phyloP scores from a whole-genome alignment of 352 stramenopile genomes.

The Phytophthora chlamydospora region DNA sequence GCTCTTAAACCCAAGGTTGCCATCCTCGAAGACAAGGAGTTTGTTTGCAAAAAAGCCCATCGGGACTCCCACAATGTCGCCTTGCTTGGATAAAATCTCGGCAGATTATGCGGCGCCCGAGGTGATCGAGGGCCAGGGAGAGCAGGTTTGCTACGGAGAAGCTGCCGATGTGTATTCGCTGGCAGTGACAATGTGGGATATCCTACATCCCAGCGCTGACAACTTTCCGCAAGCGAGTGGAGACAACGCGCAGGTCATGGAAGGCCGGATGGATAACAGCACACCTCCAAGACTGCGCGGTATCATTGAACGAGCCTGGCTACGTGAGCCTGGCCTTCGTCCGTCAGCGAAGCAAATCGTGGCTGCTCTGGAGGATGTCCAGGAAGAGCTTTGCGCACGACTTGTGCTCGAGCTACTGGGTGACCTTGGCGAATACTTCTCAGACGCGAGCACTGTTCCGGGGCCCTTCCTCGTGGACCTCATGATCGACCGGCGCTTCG shows the following conservation, averaged over 20 bases:
- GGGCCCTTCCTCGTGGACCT: conserved; percentile 30
- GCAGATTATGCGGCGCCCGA: conserved; percentile 70
- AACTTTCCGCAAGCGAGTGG: conserved; percentile 40
- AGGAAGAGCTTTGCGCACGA: conserved; percentile 38
- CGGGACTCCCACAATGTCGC: conserved; percentile 13
- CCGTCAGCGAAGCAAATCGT: conserved; percentile 41
- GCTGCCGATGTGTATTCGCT: conserved; percentile 64
- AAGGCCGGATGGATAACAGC: conserved; percentile 32
- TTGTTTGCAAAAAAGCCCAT: background rate
- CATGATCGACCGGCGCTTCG: conserved; percentile 45
- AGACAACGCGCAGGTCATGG: conserved; percentile 47
- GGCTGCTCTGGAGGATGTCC: conserved; percentile 33
- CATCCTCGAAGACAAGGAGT: conserved; percentile 18
- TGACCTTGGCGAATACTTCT: conserved; percentile 11
- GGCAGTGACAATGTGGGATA: conserved; percentile 70
- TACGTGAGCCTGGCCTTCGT: conserved; percentile 30
- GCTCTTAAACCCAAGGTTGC: conserved; percentile 11
- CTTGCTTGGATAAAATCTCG: conserved; percentile 29
- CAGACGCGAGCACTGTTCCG: conserved; percentile 13
- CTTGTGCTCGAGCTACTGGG: conserved; percentile 30
- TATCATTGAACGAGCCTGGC: conserved; percentile 45
- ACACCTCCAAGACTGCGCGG: conserved; percentile 21
- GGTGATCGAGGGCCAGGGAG: conserved; percentile 56
- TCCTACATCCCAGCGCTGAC: conserved; percentile 44
- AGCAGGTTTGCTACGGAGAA: conserved; percentile 41